Evolutionary conservation across 1,284 basidiomycete species (phyloP).

Genomic region (Exsudoporus floridanus): DNA sequence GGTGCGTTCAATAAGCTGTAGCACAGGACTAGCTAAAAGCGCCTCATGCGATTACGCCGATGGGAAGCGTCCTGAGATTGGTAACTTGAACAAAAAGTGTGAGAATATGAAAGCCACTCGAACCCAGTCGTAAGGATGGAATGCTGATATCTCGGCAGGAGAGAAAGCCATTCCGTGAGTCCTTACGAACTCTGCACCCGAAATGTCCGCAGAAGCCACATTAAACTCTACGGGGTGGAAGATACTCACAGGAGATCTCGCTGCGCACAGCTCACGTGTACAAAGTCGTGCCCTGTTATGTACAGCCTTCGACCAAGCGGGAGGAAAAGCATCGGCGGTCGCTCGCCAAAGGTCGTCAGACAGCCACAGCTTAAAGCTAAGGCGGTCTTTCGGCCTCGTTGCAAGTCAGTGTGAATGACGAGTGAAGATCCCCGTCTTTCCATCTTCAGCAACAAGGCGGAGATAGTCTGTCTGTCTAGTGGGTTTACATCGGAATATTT

Average conservation of each 20-base stretch:
- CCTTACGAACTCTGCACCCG: not conserved
- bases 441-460: not conserved
- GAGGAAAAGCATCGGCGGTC: not conserved
- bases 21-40: not conserved
- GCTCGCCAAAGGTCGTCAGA: slow-evolving; percentile 2
- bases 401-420: slow-evolving; percentile 4
- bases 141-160: slow-evolving; percentile 14
- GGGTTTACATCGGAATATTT: not conserved
- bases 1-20: not conserved
- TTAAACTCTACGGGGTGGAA: slow-evolving; percentile 15
- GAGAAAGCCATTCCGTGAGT: slow-evolving; percentile 3
- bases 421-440: not conserved
- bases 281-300: slow-evolving; percentile 17
- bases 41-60: slow-evolving; percentile 1
- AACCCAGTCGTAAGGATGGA: slow-evolving; percentile 5
- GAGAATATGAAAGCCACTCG: slow-evolving; percentile 14
- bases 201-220: slow-evolving; percentile 8
- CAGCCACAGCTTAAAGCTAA: slow-evolving; percentile 3
- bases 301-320: slow-evolving; percentile 10
- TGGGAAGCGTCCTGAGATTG: slow-evolving; percentile 13
- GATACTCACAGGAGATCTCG: slow-evolving; percentile 23
- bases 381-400: slow-evolving; percentile 3
- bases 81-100: slow-evolving; percentile 24
- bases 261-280: slow-evolving; percentile 4
- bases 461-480: not conserved